Base-by-base conservation (phyloP, 345 rosid genomes). In the Linum tenue region DNA sequence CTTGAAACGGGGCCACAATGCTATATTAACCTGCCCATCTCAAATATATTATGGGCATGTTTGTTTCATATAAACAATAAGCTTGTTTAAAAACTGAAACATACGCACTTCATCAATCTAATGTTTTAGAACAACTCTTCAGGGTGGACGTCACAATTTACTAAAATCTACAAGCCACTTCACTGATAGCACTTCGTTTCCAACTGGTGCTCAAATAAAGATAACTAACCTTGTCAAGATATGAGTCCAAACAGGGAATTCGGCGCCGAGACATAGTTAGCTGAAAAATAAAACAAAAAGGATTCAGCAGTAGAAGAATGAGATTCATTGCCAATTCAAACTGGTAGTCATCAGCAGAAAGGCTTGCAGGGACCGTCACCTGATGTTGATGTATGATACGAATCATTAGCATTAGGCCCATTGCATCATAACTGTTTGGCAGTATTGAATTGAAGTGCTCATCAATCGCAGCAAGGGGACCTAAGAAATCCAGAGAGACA, bases 1-100 rank as follows among this genome's bases (percentile, higher is more conserved):
- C 81, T 94, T 94, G 78, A 90, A 94, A 64, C 95, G 97, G 60
- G 99, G 99, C 99, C 99, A 94, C 62, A 94, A 76, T 65, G 97
- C 75, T 38, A 94, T 86, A 78, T 94, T 94, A 76, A 92, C 95
- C 97, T 92, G 92, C 71, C 65, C 75, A 71, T 44, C 79, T 67
- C 55, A 72, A 59, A 42, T 39, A 48, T 10, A 48, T 48, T 48
- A 48, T 48, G 3, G 31, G 31, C 31, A 22, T 22, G 31, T 22
- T 22, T 22, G 31, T 22, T 22, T 22, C 31, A 22, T 22, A 22
- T 22, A 22, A 22, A 22, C 31, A 22, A 22, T 22, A 0, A 22
- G 31, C 31, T 22, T 22, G 31, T 22, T 22, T 22, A 22, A 22
- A 22, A 22, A 22, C 31, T 22, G 31, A 22, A 22, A 22, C 31